phyloP scores from a whole-genome alignment of 2,329 filamentous ascomycete genomes.

The Chrysoporthe cubensis region DNA sequence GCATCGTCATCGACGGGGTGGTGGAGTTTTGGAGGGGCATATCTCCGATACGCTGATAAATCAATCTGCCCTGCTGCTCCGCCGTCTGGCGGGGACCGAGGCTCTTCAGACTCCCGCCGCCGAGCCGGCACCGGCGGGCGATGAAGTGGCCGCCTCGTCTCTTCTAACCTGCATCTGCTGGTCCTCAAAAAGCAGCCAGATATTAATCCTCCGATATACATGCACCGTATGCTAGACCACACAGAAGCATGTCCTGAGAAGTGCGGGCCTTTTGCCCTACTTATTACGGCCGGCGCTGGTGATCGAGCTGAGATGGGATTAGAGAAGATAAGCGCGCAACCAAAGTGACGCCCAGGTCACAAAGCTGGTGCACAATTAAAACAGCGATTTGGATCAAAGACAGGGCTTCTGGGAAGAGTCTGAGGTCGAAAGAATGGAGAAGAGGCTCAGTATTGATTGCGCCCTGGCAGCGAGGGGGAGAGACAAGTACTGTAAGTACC shows the following conservation, averaged over 20 bases:
- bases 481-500: not conserved
- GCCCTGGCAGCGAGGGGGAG: not conserved
- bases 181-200: not conserved
- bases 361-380: not conserved
- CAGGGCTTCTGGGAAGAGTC: not conserved
- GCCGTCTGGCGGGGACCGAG: conserved; percentile 13
- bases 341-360: not conserved
- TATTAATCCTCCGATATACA: not conserved
- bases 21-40: conserved; percentile 25
- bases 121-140: conserved; percentile 19
- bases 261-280: not conserved
- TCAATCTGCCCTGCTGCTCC: conserved; percentile 12
- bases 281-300: not conserved
- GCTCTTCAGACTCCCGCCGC: conserved; percentile 6
- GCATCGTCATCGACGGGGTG: conserved; percentile 24
- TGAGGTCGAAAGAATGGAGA: not conserved
- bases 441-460: not conserved
- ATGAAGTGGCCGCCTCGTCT: not conserved
- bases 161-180: not conserved
- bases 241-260: not conserved
- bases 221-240: not conserved
- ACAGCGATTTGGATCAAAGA: not conserved
- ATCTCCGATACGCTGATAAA: conserved; percentile 25
- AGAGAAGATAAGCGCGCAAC: not conserved
- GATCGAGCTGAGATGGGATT: not conserved